Evolutionary conservation across 2,329 filamentous ascomycete species (phyloP).

Genomic region (Pseudocercospora musae): DNA sequence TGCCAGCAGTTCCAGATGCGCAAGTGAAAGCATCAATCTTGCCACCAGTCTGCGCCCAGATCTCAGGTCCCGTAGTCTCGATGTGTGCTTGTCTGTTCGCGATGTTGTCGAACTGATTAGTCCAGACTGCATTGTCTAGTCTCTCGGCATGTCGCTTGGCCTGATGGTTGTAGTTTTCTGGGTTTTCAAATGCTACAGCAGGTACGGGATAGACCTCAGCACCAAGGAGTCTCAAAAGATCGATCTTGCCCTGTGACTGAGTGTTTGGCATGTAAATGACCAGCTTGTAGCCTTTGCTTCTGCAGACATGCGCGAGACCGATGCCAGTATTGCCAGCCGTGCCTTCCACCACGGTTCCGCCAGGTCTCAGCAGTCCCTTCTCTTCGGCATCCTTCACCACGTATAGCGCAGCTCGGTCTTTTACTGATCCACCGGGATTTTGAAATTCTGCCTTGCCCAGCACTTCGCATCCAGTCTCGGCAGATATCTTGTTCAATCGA

Average conservation of each 20-base stretch:
- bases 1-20: conserved; percentile 88
- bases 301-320: conserved; percentile 92
- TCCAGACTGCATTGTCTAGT: conserved; percentile 90
- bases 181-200: conserved; percentile 91
- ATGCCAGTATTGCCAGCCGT: conserved; percentile 98
- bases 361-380: conserved; percentile 73
- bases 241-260: conserved; percentile 96
- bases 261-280: conserved; percentile 99
- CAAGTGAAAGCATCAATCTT: conserved; percentile 92
- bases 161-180: conserved; percentile 97
- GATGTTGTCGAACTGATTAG: conserved; percentile 96
- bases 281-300: conserved; percentile 84
- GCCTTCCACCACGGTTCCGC: conserved; percentile 93
- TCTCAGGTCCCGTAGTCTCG: conserved; percentile 95
- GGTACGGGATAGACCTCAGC: conserved; percentile 96
- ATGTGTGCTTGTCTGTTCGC: conserved; percentile 93
- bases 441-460: conserved; percentile 98
- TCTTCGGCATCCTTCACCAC: conserved; percentile 93
- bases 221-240: conserved; percentile 82
- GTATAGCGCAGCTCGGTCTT: conserved; percentile 92
- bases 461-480: conserved; percentile 87
- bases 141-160: conserved; percentile 83
- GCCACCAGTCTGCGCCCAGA: conserved; percentile 87
- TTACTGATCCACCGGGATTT: conserved; percentile 94
- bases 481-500: conserved; percentile 79